Percentiles rank a stretch among this genome's conserved stretches.
These are phyloP conservation scores for Rhododendron williamsianum DNA, from an alignment of 148 eudicot genomes.

Conservation along the genomic window DNA sequence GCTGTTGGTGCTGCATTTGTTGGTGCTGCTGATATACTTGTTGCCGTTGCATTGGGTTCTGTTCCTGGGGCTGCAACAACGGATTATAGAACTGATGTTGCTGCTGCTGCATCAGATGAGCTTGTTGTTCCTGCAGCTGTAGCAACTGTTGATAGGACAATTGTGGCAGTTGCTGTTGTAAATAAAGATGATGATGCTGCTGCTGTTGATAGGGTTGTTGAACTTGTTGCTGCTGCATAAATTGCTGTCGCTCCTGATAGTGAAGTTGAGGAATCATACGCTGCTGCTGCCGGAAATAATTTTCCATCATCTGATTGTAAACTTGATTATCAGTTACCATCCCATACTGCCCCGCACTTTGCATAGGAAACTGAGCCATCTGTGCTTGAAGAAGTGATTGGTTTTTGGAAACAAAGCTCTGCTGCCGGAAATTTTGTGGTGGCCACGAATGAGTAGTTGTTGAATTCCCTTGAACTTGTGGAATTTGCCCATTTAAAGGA, in stretches of 20 bases:
- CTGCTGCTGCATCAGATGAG: conserved; percentile 9
- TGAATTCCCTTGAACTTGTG: conserved; percentile 18
- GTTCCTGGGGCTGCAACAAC: conserved; percentile 6
- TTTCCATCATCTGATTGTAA: conserved; percentile 51
- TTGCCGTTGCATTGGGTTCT: conserved; percentile 20
- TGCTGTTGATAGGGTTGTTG: conserved; percentile 30
- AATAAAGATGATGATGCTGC: conserved; percentile 27
- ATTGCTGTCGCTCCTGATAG: conserved; percentile 35
- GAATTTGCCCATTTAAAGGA: conserved; percentile 27
- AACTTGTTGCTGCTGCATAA: conserved; percentile 23
- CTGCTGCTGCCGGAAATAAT: conserved; percentile 51
- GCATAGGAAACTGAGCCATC: conserved; percentile 31
- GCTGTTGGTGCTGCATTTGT: conserved; percentile 10
- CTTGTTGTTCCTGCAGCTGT: conserved; percentile 8
- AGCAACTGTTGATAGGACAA: conserved; percentile 16
- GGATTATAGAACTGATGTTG: conserved; percentile 6
- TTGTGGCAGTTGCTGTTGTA: conserved; percentile 30
- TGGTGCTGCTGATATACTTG: neutral
- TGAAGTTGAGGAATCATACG: conserved; percentile 31
- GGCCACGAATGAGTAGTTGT: conserved; percentile 23
- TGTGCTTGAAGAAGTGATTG: conserved; percentile 32
- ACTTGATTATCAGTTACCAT: conserved; percentile 34
- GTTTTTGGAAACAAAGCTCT: conserved; percentile 18
- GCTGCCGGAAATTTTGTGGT: conserved; percentile 28
- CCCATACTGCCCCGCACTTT: conserved; percentile 33